These are phyloP conservation scores for Fusarium sp. DNA, from an alignment of 2,329 filamentous ascomycete genomes.

Conservation along the genomic window DNA sequence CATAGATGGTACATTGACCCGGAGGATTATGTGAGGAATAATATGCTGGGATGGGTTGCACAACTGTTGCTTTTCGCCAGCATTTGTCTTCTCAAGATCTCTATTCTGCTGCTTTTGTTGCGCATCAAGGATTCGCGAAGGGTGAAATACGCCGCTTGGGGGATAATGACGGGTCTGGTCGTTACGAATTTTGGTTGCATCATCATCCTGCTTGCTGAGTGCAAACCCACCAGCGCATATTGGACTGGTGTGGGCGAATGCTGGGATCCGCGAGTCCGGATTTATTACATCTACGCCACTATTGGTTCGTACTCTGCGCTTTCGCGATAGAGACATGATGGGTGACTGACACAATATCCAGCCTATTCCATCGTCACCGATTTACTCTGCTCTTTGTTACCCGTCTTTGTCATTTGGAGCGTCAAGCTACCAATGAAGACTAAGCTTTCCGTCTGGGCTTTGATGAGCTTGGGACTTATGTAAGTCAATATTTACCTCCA, in stretches of 20 bases:
- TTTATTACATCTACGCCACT: conserved; percentile 50
- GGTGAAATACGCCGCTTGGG: conserved; percentile 48
- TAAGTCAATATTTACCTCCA: neutral
- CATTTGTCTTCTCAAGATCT: conserved; percentile 55
- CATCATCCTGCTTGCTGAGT: conserved; percentile 50
- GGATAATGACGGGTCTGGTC: conserved; percentile 48
- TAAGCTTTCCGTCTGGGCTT: conserved; percentile 47
- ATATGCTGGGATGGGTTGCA: conserved; percentile 54
- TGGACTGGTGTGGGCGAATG: conserved; percentile 48
- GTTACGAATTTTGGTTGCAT: conserved; percentile 49
- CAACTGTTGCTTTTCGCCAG: conserved; percentile 55
- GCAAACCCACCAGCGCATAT: conserved; percentile 46
- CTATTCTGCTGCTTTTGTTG: conserved; percentile 55
- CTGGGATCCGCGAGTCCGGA: conserved; percentile 48
- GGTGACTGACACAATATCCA: neutral
- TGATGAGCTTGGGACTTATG: conserved; percentile 50
- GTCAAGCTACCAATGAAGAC: conserved; percentile 46
- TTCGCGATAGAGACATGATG: neutral
- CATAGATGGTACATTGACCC: conserved; percentile 51
- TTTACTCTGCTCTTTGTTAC: conserved; percentile 42
- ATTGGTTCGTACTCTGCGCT: conserved; percentile 34
- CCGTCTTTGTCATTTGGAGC: conserved; percentile 50
- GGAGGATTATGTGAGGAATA: conserved; percentile 50
- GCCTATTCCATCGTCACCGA: conserved; percentile 37
- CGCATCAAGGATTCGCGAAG: conserved; percentile 53